Evolutionary conservation across 2,329 filamentous ascomycete genomes (phyloP).

Genomic region (Coleophoma cylindrospora): DNA sequence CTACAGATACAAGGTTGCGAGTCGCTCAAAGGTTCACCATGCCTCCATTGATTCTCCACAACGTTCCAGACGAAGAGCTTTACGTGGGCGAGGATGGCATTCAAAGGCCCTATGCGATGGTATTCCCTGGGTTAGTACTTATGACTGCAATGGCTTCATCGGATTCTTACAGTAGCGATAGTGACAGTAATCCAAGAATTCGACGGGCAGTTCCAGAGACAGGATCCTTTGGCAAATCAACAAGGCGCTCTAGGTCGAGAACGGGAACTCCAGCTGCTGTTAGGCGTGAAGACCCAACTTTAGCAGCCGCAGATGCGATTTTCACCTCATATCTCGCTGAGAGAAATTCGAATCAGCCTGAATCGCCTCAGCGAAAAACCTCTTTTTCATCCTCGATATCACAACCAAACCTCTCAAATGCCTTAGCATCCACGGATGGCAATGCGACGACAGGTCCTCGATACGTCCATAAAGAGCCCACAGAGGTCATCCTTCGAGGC

Average conservation of each 20-base stretch:
- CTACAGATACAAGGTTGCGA: background rate
- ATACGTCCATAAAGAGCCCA: constrained; percentile 46
- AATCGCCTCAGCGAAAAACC: constrained; percentile 25
- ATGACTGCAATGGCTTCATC: constrained; percentile 2
- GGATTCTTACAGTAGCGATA: constrained; percentile 30
- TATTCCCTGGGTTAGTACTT: constrained; percentile 53
- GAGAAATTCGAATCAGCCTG: constrained; percentile 25
- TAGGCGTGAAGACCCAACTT: constrained; percentile 53
- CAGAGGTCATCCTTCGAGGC: constrained; percentile 82
- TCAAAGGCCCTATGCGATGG: constrained; percentile 61
- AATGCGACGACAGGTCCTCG: constrained; percentile 16
- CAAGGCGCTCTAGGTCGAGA: constrained; percentile 55
- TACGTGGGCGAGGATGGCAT: constrained; percentile 62
- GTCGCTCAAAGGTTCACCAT: constrained; percentile 30
- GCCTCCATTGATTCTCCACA: constrained; percentile 63
- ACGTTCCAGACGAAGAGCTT: constrained; percentile 63
- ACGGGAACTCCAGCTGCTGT: constrained; percentile 45
- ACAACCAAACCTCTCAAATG: constrained; percentile 26
- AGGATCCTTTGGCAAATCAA: constrained; percentile 64
- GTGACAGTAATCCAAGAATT: constrained; percentile 47
- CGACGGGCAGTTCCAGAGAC: constrained; percentile 53
- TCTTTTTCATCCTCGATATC: constrained; percentile 23
- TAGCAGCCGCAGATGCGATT: constrained; percentile 55
- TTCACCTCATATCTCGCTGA: constrained; percentile 54
- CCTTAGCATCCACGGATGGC: constrained; percentile 22